Evolutionary conservation across 2,329 filamentous ascomycete species (phyloP).

Genomic region (Annulohypoxylon truncatum): DNA sequence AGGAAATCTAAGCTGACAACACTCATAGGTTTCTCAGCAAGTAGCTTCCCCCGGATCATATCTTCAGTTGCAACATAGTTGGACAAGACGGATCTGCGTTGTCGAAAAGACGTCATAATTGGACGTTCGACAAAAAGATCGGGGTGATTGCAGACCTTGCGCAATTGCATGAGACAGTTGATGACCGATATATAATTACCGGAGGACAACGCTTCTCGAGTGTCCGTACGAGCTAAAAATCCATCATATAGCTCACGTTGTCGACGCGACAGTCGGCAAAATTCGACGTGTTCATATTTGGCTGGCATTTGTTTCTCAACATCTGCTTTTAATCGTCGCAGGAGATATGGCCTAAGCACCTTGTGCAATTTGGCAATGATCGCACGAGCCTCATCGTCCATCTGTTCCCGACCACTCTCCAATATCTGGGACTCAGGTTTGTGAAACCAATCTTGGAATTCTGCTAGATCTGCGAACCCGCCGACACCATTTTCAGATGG

Average conservation of each 20-base stretch:
- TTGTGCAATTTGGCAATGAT: slow-evolving; percentile 96
- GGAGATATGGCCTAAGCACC: slow-evolving; percentile 89
- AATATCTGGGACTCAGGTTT: slow-evolving; percentile 96
- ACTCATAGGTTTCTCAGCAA: slow-evolving; percentile 71
- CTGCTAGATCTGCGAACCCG: slow-evolving; percentile 92
- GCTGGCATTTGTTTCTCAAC: slow-evolving; percentile 99
- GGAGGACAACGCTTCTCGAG: slow-evolving; percentile 85
- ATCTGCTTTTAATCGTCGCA: slow-evolving; percentile 92
- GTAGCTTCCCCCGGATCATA: slow-evolving; percentile 73
- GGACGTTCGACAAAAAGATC: slow-evolving; percentile 96
- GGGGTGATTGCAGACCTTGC: slow-evolving; percentile 98
- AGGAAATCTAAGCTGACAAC: slow-evolving; percentile 79
- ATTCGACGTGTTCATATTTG: slow-evolving; percentile 97
- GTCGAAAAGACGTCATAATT: slow-evolving; percentile 96
- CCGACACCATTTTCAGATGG: slow-evolving; percentile 88
- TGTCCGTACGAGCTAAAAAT: slow-evolving; percentile 91
- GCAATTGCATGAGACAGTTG: slow-evolving; percentile 96
- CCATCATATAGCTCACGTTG: slow-evolving; percentile 97
- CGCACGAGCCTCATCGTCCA: slow-evolving; percentile 92
- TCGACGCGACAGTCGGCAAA: slow-evolving; percentile 93
- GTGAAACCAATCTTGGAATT: slow-evolving; percentile 96
- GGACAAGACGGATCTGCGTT: slow-evolving; percentile 80
- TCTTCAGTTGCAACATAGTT: slow-evolving; percentile 80
- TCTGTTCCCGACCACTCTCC: slow-evolving; percentile 90
- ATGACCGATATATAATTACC: slow-evolving; percentile 99